phyloP scores from a whole-genome alignment of 345 rosid genomes.

The Mangifera indica region DNA sequence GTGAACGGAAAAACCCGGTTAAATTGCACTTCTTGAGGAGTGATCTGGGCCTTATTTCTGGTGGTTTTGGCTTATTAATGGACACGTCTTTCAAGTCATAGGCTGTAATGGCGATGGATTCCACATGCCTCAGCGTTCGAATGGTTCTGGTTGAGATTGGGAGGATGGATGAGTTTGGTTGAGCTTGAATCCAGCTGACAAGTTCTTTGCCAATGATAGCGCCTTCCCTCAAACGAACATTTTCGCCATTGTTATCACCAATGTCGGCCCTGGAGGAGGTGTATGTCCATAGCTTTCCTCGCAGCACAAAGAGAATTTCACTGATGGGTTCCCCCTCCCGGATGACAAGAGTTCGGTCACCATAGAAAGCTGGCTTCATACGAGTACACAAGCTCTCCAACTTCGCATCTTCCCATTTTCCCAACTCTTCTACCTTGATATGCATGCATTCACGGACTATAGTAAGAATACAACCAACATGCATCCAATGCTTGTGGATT shows the following conservation, averaged over 20 bases:
- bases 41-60: too few relatives aligned
- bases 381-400: background rate
- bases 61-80: background rate
- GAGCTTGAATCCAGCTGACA: background rate
- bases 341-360: background rate
- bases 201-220: background rate
- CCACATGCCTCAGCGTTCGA: conserved; percentile 1
- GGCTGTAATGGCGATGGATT: background rate
- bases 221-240: too few relatives aligned
- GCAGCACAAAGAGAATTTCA: background rate
- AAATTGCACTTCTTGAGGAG: too few relatives aligned
- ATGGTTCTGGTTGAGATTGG: background rate
- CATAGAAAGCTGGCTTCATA: background rate
- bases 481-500: background rate
- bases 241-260: too few relatives aligned
- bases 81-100: background rate
- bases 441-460: background rate
- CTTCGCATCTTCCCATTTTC: background rate
- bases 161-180: background rate
- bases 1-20: too few relatives aligned
- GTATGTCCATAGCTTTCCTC: background rate
- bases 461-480: background rate
- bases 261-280: background rate
- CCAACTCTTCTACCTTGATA: conserved; percentile 3
- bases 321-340: background rate